A percentile compares a stretch with the other conserved stretches of the same genome.
Evolutionary conservation across 192 early-diverging fungal species (phyloP).

Genomic region (Backusella psychrophila): DNA sequence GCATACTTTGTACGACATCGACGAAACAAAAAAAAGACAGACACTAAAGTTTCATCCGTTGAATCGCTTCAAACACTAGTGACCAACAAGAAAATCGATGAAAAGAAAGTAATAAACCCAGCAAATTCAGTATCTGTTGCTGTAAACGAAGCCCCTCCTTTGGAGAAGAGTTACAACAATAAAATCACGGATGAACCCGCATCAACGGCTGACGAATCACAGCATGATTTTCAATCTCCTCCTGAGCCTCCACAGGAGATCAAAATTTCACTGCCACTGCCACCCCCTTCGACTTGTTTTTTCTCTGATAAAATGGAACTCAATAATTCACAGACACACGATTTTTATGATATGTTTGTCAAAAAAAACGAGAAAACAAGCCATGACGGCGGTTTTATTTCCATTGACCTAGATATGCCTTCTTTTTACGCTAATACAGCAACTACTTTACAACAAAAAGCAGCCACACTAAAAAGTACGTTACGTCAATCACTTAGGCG

Average conservation of each 20-base stretch:
- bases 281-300: conserved; percentile 25
- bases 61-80: conserved; percentile 8
- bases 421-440: conserved; percentile 11
- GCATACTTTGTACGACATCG: neutral
- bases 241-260: conserved; percentile 16
- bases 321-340: conserved; percentile 8
- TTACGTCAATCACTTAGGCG: conserved; percentile 18
- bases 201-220: conserved; percentile 4
- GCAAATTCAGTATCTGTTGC: too few species aligned
- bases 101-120: neutral
- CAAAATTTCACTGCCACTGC: conserved; percentile 20
- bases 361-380: neutral
- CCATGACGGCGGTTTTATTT: neutral
- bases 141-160: neutral
- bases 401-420: conserved; percentile 7
- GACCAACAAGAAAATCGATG: neutral
- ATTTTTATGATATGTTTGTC: conserved; percentile 15
- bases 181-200: conserved; percentile 9
- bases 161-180: neutral
- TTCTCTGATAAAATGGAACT: conserved; percentile 32
- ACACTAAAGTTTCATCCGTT: neutral
- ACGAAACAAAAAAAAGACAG: neutral
- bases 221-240: neutral
- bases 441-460: conserved; percentile 16
- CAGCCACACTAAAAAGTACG: conserved; percentile 17